Base-by-base conservation (phyloP, 2,329 filamentous ascomycete species). In the Ceratocystis eucalypticola region DNA sequence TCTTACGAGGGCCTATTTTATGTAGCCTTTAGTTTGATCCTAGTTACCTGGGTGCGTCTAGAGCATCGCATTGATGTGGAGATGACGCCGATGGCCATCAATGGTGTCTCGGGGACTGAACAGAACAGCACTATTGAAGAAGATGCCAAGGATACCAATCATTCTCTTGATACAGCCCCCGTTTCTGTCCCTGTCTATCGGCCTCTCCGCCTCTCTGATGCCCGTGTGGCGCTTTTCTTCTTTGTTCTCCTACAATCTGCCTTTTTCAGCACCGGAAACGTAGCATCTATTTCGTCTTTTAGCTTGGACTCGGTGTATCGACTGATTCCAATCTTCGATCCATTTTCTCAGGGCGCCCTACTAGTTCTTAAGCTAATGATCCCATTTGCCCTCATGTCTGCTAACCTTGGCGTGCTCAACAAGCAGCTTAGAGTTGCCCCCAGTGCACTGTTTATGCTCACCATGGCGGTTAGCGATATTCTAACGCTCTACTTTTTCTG, bases 1-100 rank as follows among this genome's bases (percentile, higher is more conserved):
- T 96, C 93, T 0, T 99, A 96, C 77, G 94, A 99, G 75, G 93
- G 93, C 0, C 81, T 99, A 1, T 99, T 99, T 75, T 99, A 97
- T 76, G 84, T 96, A 68, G 85, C 88, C 10, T 99, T 96, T 76
- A 91, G 87, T 72, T 79, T 88, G 65, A 89, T 87, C 25, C 78
- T 99, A 4, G 80, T 96, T 64, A 86, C 87, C 66, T 99, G 94
- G 94, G 89, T 96, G 44, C 85, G 87, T n/a, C 81, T 99, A 1
- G 94, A 99, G 75, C 88, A 95, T 73, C 85, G 84, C 1, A 65
- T 68, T 3, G 61, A 41, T 17, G 28, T 62, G 12, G 50, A 66
- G 20, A 64, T 64, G 6, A 61, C 61, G 20, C 55, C 55, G 17
- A 12, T n/a, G 8, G 20, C 33, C 2, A 28, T n/a, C 4, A 15